Conservation (phyloP, 495 filamentous ascomycete genomes). For the Aspergillus haitiensis region DNA sequence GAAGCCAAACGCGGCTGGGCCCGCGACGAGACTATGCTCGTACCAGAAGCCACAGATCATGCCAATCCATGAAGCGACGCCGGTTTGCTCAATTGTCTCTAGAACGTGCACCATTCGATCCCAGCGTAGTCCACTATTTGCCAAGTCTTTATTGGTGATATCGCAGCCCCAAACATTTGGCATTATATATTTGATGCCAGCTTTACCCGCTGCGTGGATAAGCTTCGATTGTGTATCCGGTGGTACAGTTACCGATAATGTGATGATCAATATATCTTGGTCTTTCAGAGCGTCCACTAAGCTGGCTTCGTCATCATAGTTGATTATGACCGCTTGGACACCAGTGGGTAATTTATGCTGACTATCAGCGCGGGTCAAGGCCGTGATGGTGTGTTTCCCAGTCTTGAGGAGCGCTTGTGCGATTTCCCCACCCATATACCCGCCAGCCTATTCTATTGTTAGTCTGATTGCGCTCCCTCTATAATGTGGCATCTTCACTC, state of each 20-base stretch:
- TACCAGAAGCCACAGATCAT: slow-evolving; percentile 55
- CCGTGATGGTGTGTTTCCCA: slow-evolving; percentile 54
- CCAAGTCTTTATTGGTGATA: slow-evolving; percentile 32
- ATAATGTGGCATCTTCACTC: background rate
- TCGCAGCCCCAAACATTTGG: slow-evolving; percentile 60
- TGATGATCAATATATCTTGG: slow-evolving; percentile 63
- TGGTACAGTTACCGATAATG: slow-evolving; percentile 44
- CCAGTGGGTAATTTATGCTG: slow-evolving; percentile 42
- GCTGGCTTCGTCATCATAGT: slow-evolving; percentile 48
- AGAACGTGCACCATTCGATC: slow-evolving; percentile 3
- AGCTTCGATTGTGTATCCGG: slow-evolving; percentile 47
- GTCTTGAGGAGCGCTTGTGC: slow-evolving; percentile 48
- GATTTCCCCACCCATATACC: slow-evolving; percentile 57
- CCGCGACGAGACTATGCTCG: slow-evolving; percentile 46
- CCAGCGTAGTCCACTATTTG: slow-evolving; percentile 35
- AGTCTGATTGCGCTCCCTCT: background rate
- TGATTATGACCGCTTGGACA: slow-evolving; percentile 39
- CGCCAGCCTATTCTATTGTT: slow-evolving; percentile 50
- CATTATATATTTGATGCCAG: slow-evolving; percentile 60
- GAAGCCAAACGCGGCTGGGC: slow-evolving; percentile 41
- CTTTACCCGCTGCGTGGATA: slow-evolving; percentile 59
- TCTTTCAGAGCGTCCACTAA: slow-evolving; percentile 50
- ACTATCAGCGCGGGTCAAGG: slow-evolving; percentile 49
- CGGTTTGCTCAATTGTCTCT: slow-evolving; percentile 43
- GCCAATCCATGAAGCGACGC: slow-evolving; percentile 50